These are phyloP conservation scores for Aspergillus sp. DNA, from an alignment of 2,329 filamentous ascomycete species.

Conservation along the genomic window DNA sequence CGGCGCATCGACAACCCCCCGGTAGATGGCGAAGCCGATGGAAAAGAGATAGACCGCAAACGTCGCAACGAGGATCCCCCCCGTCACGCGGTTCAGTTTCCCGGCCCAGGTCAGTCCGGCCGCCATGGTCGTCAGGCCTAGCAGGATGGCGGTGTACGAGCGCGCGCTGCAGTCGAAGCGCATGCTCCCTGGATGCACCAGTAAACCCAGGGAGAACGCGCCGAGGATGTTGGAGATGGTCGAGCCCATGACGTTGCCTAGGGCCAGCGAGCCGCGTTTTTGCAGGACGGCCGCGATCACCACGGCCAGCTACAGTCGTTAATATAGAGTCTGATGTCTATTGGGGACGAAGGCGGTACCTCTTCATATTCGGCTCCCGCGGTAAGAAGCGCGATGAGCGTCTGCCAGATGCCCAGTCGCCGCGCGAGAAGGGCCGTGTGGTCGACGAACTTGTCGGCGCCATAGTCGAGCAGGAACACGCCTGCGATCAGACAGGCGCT, in stretches of 20 bases:
- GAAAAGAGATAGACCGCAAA: conserved; percentile 48
- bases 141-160: conserved; percentile 46
- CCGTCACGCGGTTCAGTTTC: conserved; percentile 34
- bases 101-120: conserved; percentile 38
- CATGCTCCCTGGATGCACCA: conserved; percentile 38
- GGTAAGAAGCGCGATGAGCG: conserved; percentile 52
- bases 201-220: conserved; percentile 54
- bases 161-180: conserved; percentile 50
- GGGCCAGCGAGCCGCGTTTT: conserved; percentile 47
- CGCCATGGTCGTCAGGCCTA: conserved; percentile 42
- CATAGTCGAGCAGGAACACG: conserved; percentile 52
- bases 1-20: conserved; percentile 42
- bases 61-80: conserved; percentile 39
- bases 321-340: neutral
- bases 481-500: conserved; percentile 30
- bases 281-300: conserved; percentile 50
- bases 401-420: conserved; percentile 46
- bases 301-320: conserved; percentile 43
- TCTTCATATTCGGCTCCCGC: conserved; percentile 58
- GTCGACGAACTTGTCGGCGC: conserved; percentile 54
- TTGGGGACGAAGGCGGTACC: conserved; percentile 28
- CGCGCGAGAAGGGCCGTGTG: conserved; percentile 50
- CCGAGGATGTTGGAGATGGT: conserved; percentile 57
- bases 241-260: conserved; percentile 57
- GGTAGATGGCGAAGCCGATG: conserved; percentile 47